These are phyloP conservation scores for Phytophthora pini DNA, from an alignment of 352 stramenopile species.

Conservation along the genomic window DNA sequence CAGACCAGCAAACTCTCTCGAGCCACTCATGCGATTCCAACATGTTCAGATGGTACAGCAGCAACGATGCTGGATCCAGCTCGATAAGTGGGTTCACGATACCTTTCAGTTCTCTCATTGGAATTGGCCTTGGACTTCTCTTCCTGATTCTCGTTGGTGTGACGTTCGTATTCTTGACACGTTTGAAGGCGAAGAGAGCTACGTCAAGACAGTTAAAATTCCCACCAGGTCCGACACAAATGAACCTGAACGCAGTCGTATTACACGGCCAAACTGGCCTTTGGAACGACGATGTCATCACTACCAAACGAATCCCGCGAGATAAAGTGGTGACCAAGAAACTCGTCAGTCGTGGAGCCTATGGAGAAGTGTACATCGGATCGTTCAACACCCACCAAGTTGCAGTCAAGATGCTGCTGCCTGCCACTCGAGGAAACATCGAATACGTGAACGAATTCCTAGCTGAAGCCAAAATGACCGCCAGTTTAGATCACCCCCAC, in stretches of 20 bases:
- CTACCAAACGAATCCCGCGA: slow-evolving; percentile 37
- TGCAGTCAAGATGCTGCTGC: slow-evolving; percentile 48
- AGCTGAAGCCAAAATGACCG: slow-evolving; percentile 46
- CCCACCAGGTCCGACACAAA: background rate
- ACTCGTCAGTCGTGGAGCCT: slow-evolving; percentile 43
- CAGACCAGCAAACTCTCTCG: slow-evolving; percentile 3
- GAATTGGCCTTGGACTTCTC: slow-evolving; percentile 10
- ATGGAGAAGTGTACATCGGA: slow-evolving; percentile 48
- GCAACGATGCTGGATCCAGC: slow-evolving; percentile 8
- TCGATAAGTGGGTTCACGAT: slow-evolving; percentile 4
- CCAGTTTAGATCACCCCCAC: slow-evolving; percentile 35
- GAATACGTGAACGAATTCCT: slow-evolving; percentile 42
- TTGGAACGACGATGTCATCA: slow-evolving; percentile 45
- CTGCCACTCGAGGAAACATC: slow-evolving; percentile 30
- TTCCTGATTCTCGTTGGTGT: background rate
- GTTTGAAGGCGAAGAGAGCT: slow-evolving; percentile 9
- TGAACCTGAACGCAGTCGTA: background rate
- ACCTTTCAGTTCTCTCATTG: slow-evolving; percentile 3
- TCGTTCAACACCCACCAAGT: slow-evolving; percentile 38
- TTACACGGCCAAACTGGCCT: slow-evolving; percentile 20
- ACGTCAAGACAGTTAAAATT: background rate
- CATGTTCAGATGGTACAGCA: slow-evolving; percentile 30
- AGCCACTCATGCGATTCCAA: slow-evolving; percentile 19
- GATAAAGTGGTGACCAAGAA: slow-evolving; percentile 33
- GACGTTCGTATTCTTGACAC: slow-evolving; percentile 2